A percentile compares a stretch with the other conserved stretches of the same genome.
Conservation (phyloP, 768 basidiomycete species). For the Paxillus ammoniavirescens region DNA sequence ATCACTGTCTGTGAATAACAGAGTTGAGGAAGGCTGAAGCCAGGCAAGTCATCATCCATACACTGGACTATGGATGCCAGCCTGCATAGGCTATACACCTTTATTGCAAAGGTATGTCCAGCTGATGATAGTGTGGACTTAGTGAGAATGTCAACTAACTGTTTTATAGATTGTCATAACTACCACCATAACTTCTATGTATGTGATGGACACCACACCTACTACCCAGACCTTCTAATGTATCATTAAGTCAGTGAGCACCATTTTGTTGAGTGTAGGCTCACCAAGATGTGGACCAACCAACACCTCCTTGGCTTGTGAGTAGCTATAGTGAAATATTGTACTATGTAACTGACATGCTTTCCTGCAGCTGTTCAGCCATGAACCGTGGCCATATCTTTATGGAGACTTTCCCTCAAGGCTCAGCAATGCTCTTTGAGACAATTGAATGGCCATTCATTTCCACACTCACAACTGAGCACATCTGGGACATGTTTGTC, state of each 20-base stretch:
- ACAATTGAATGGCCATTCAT: neutral
- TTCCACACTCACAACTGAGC: constrained; percentile 9
- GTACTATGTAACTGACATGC: too few relatives aligned
- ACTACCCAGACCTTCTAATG: neutral
- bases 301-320: neutral
- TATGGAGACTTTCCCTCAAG: neutral
- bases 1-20: neutral
- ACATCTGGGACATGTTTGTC: constrained; percentile 25
- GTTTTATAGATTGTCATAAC: neutral
- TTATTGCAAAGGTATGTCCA: neutral
- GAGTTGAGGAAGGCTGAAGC: neutral
- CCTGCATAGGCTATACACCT: neutral
- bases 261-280: constrained; percentile 20
- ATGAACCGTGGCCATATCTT: neutral
- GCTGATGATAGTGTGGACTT: neutral
- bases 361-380: too few relatives aligned
- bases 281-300: constrained; percentile 11
- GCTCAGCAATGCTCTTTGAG: neutral
- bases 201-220: neutral
- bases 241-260: constrained; percentile 28
- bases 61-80: neutral
- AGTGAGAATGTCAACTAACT: too few relatives aligned
- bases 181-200: neutral
- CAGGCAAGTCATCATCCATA: neutral
- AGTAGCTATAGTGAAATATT: neutral